Percentiles rank a stretch among this genome's conserved stretches.
Evolutionary conservation across 805 yeast genomes (phyloP).

Genomic region (Sungouiella blattae): DNA sequence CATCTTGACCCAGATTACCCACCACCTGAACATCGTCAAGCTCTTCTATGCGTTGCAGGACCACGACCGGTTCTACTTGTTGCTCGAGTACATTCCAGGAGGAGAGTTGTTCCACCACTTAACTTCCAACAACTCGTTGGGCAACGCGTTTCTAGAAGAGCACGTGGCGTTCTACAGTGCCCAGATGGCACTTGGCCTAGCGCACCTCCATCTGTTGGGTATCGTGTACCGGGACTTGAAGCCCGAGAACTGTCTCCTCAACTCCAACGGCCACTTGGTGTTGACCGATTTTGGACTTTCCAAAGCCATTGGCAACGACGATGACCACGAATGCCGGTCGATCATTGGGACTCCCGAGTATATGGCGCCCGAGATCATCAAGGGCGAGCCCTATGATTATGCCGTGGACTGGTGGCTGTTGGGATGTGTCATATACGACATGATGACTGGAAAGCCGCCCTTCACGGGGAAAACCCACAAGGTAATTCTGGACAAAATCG

Average conservation of each 20-base stretch:
- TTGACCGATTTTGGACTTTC: slow-evolving; percentile 84
- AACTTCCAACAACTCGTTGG: slow-evolving; percentile 25
- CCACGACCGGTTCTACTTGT: slow-evolving; percentile 38
- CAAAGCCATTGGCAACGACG: slow-evolving; percentile 39
- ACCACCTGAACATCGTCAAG: slow-evolving; percentile 45
- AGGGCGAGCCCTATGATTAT: slow-evolving; percentile 46
- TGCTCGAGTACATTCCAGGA: slow-evolving; percentile 43
- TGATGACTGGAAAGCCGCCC: slow-evolving; percentile 44
- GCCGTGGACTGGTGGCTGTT: slow-evolving; percentile 48
- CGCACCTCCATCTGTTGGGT: slow-evolving; percentile 74
- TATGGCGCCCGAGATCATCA: slow-evolving; percentile 69
- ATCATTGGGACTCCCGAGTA: slow-evolving; percentile 72
- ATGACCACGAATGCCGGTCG: slow-evolving; percentile 42
- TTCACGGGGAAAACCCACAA: slow-evolving; percentile 41
- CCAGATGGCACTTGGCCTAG: slow-evolving; percentile 73
- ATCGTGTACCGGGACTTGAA: slow-evolving; percentile 84
- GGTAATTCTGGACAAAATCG: slow-evolving; percentile 37
- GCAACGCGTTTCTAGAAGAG: slow-evolving; percentile 53
- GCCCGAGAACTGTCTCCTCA: slow-evolving; percentile 84
- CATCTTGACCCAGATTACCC: slow-evolving; percentile 26
- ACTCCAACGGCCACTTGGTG: slow-evolving; percentile 73
- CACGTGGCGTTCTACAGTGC: slow-evolving; percentile 76
- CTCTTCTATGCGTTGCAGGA: slow-evolving; percentile 45
- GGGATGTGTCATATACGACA: slow-evolving; percentile 42
- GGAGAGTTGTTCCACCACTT: slow-evolving; percentile 45